Evolutionary conservation across 805 yeast genomes (phyloP), one percentile per base, ranked within the genome.

Genomic region (Ogataea corticis): DNA sequence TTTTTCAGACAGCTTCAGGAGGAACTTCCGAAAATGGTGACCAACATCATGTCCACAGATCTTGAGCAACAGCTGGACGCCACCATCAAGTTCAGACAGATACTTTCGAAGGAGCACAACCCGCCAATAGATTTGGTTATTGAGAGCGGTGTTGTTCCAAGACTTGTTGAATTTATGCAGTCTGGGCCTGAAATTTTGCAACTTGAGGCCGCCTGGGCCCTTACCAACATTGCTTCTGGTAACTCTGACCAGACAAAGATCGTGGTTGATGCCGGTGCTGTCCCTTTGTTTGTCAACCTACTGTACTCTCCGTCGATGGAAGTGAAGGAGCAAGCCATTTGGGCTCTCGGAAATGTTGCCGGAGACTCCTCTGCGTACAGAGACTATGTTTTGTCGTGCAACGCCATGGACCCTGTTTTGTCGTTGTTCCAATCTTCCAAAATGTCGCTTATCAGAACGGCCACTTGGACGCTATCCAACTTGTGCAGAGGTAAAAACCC

Each of bases 201-300:
- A 70, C 80, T 94, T 59, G 99, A 94, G 73, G 96, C 98, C 11
- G 97, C 99, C 7, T 94, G 99, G 99, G 98, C 98, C n/a, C 78
- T 94, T 57, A 94, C 99, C 41, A 94, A 94, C 66, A 92, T 94
- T 66, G 98, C 98, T 17, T 88, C 97, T 3, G 99, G 99, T 52
- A 74, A 85, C 41, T 81, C 96, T 33, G 85, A 81, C 38, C 98
- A 94, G 70, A 94, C 99, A 16, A 79, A 78, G 58, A 83, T 84
- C 34, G 98, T 94, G 44, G 94, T 94, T 45, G 92, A 90, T 51
- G 83, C 92, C 3, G 95, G 92, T 42, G 98, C 98, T 0, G 95
- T 94, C 35, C 98, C 98, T 15, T 72, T 82, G 44, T 90, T 94
- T 68, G 96, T 94, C 36, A 77, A 84, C 54, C 75, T 94, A 56